phyloP scores from a whole-genome alignment of 371 early-diverging fungal genomes.

The Parasitella parasitica region DNA sequence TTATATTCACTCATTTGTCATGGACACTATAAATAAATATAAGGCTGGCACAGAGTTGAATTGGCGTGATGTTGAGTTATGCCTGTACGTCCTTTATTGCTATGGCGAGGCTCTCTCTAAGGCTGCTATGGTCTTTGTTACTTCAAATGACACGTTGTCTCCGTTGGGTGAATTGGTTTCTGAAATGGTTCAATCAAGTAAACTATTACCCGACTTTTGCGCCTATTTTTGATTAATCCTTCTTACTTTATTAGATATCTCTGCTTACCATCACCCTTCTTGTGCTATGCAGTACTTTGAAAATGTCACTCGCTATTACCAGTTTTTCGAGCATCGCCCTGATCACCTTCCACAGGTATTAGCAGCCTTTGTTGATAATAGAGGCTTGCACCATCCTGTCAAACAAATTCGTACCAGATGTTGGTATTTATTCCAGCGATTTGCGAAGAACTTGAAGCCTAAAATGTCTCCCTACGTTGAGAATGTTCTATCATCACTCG shows the following conservation, averaged over 20 bases:
- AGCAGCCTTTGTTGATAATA: slow-evolving; percentile 73
- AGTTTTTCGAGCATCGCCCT: slow-evolving; percentile 71
- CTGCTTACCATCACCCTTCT: slow-evolving; percentile 80
- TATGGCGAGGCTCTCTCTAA: slow-evolving; percentile 70
- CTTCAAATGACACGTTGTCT: slow-evolving; percentile 49
- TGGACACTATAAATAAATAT: slow-evolving; percentile 54
- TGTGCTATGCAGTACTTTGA: slow-evolving; percentile 79
- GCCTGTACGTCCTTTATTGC: slow-evolving; percentile 75
- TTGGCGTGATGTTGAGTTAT: slow-evolving; percentile 86
- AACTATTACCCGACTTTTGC: background rate
- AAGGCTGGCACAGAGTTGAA: slow-evolving; percentile 51
- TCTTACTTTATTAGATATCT: slow-evolving; percentile 52
- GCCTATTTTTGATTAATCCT: background rate
- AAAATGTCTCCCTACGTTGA: slow-evolving; percentile 68
- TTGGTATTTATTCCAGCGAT: slow-evolving; percentile 90
- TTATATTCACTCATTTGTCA: slow-evolving; percentile 61
- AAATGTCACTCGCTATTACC: slow-evolving; percentile 70
- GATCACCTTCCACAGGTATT: slow-evolving; percentile 72
- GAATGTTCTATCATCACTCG: slow-evolving; percentile 65
- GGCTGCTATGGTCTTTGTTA: slow-evolving; percentile 61
- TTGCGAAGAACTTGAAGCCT: slow-evolving; percentile 72
- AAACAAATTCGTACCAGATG: slow-evolving; percentile 75
- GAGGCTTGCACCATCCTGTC: slow-evolving; percentile 79
- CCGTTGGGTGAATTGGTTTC: slow-evolving; percentile 74
- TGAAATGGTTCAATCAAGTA: slow-evolving; percentile 64